Conservation (phyloP, 1,284 basidiomycete species). For the Violaceomyces palustris region DNA sequence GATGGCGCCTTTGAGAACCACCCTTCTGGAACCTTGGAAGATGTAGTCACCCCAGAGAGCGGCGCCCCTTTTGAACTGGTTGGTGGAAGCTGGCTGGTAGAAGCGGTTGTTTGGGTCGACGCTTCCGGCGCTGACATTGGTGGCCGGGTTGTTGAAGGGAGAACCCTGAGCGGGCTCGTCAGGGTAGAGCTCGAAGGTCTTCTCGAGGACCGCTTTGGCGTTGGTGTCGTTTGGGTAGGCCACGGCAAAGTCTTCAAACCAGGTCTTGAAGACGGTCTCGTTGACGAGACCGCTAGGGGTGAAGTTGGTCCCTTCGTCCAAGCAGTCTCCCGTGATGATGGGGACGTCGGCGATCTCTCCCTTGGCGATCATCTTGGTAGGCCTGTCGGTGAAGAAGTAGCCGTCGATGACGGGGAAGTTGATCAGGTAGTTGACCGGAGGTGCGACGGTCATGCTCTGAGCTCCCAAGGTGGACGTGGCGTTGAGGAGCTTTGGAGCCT, state of each 20-base stretch:
- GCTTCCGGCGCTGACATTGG: constrained; percentile 7
- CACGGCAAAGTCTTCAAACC: constrained; percentile 6
- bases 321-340: constrained; percentile 22
- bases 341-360: constrained; percentile 26
- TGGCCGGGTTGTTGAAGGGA: constrained; percentile 19
- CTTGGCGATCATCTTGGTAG: constrained; percentile 8
- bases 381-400: constrained; percentile 20
- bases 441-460: constrained; percentile 1
- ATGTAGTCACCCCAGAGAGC: constrained; percentile 22
- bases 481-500: constrained; percentile 8
- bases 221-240: constrained; percentile 24
- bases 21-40: constrained; percentile 16
- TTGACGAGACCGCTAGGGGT: constrained; percentile 8
- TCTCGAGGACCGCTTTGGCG: constrained; percentile 10
- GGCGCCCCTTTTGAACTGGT: constrained; percentile 15
- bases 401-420: constrained; percentile 25
- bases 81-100: constrained; percentile 7
- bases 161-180: constrained; percentile 12
- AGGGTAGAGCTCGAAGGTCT: constrained; percentile 12
- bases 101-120: constrained; percentile 2
- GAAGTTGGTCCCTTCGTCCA: constrained; percentile 28
- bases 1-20: constrained; percentile 5
- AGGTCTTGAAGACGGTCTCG: constrained; percentile 8
- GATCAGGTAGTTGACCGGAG: constrained; percentile 5
- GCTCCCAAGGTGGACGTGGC: constrained; percentile 1